Base-by-base conservation (phyloP, 23 red algal genomes). In the Gracilariopsis chorda region DNA sequence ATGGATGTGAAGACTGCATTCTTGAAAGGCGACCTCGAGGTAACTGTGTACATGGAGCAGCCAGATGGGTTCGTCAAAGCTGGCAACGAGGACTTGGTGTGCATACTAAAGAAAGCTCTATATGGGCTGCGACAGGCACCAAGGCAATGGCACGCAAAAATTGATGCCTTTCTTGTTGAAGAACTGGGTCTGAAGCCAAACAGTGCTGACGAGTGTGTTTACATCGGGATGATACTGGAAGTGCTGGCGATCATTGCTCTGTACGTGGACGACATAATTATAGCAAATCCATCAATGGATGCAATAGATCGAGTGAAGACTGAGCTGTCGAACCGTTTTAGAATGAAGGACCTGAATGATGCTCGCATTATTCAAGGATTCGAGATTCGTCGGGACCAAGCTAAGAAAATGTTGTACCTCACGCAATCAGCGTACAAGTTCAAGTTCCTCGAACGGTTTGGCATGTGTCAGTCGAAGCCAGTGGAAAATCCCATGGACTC, bases 21-120 rank as follows among this genome's bases (percentile, higher is more conserved):
- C 43, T 21, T 83, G 32, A 83, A 83, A 24, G 79, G 79, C 17
- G 79, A 83, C 30, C 53, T 83, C 17, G 58, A 83, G n/a, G 58
- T 44, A 43, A 56, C 52, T 30, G 58, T 83, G 79, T 83, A 83
- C 79, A 83, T 83, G 79, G 52, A 63, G 51, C 79, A 83, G 8
- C 79, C 79, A 44, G 24, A 42, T 24, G 55, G 55, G 7, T 83
- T 44, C 51, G 33, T 35, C 20, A 1, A 83, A 32, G 12, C 4
- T 44, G 53, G 51, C 5, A 48, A 27, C 3, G 52, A 61, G 30
- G 53, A 83, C 23, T 24, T 83, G 52, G 79, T 65, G 34, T 83
- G 79, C 37, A 29, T 29, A 64, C 48, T 83, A 13, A 65, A 44
- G 79, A 83, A 83, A 65, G 36, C 32, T 3, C 35, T 83, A 29